A percentile compares a stretch with the other conserved stretches of the same genome.
Conservation (phyloP, 164 flowering plant genomes). For the Aristolochia contorta region DNA sequence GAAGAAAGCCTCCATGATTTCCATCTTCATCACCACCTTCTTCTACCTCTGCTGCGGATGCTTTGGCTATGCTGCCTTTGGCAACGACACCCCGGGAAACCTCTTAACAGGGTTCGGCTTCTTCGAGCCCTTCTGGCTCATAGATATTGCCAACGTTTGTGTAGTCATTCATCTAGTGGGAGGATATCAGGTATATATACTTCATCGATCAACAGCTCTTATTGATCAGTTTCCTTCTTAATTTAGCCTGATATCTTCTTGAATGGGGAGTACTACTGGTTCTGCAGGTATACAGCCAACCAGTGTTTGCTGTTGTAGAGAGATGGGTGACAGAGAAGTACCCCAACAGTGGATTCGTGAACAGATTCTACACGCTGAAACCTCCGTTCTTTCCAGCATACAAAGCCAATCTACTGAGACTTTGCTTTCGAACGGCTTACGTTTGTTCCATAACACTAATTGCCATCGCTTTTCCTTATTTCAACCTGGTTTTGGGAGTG, state of each 20-base stretch:
- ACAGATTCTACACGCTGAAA: slow-evolving; percentile 20
- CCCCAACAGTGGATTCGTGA: slow-evolving; percentile 36
- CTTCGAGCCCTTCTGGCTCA: slow-evolving; percentile 55
- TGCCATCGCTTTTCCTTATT: slow-evolving; percentile 60
- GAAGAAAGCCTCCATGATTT: slow-evolving; percentile 50
- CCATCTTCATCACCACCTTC: slow-evolving; percentile 43
- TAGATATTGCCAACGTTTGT: slow-evolving; percentile 58
- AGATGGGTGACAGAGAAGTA: slow-evolving; percentile 22
- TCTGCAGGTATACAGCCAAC: slow-evolving; percentile 41
- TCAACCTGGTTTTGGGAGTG: slow-evolving; percentile 54
- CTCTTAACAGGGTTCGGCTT: slow-evolving; percentile 60
- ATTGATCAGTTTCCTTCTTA: not conserved
- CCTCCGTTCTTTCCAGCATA: slow-evolving; percentile 30
- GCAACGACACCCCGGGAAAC: slow-evolving; percentile 48
- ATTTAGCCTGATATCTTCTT: not conserved
- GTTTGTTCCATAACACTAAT: slow-evolving; percentile 41
- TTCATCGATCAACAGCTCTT: too few relatives aligned
- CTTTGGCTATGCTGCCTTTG: slow-evolving; percentile 70
- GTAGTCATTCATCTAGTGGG: slow-evolving; percentile 55
- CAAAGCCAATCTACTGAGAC: slow-evolving; percentile 23
- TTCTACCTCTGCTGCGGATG: slow-evolving; percentile 62
- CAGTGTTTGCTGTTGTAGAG: slow-evolving; percentile 47
- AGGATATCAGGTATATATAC: slow-evolving; percentile 51
- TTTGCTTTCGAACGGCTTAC: slow-evolving; percentile 37
- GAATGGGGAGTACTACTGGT: not conserved